Evolutionary conservation across 768 basidiomycete genomes (phyloP).

Genomic region (Psilocybe cubensis): DNA sequence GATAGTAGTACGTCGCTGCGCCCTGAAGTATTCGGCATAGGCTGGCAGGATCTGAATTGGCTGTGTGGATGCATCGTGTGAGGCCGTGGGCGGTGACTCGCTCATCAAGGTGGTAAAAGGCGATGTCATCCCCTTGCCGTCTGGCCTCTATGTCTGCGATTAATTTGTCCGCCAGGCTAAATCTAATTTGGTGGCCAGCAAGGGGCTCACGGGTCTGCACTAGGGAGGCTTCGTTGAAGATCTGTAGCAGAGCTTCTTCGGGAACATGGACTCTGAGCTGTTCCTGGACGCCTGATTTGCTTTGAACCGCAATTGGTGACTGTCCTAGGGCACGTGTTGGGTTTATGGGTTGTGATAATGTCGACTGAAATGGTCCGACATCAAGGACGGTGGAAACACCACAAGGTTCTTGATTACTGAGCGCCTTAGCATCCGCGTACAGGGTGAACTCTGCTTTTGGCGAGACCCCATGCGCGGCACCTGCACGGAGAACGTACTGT

Average conservation of each 20-base stretch:
- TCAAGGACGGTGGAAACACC: not conserved
- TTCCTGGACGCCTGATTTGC: not conserved
- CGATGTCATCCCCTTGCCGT: not conserved
- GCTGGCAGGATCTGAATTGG: not conserved
- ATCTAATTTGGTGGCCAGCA: not conserved
- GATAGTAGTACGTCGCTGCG: slow-evolving; percentile 10
- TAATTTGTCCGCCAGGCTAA: not conserved
- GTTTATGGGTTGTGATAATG: not conserved
- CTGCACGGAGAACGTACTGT: not conserved
- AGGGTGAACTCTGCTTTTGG: not conserved
- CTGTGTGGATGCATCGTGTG: not conserved
- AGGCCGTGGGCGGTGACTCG: not conserved
- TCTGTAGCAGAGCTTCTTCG: not conserved
- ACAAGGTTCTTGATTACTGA: not conserved
- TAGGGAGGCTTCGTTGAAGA: not conserved
- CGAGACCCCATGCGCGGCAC: not conserved
- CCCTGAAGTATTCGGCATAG: not conserved
- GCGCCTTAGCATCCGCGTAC: not conserved
- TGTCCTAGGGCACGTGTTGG: not conserved
- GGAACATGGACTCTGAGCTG: not conserved
- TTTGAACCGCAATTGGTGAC: not conserved
- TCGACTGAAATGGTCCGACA: not conserved
- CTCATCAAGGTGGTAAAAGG: not conserved
- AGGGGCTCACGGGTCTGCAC: not conserved
- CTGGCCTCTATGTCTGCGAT: not conserved